phyloP scores from a whole-genome alignment of 2,329 filamentous ascomycete species.

The Trichophyton rubrum region DNA sequence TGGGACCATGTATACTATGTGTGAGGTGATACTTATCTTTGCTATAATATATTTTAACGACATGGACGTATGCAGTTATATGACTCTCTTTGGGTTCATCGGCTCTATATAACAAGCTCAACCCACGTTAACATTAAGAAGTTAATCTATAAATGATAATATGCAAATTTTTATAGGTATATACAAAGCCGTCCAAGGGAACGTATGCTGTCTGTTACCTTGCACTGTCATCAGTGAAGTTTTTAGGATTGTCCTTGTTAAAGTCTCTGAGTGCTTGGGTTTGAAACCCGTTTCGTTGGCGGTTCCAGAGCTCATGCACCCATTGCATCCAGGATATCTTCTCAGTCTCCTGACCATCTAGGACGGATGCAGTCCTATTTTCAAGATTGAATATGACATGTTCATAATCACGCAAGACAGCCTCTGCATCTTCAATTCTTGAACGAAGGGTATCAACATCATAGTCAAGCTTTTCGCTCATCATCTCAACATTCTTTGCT shows the following conservation, averaged over 20 bases:
- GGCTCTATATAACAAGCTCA: not conserved
- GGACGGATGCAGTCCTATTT: constrained; percentile 49
- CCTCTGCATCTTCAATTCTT: constrained; percentile 77
- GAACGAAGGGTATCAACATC: constrained; percentile 69
- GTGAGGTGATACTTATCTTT: not conserved
- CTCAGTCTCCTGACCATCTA: constrained; percentile 46
- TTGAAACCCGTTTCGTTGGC: not conserved
- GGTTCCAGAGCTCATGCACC: constrained; percentile 5
- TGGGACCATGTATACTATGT: constrained; percentile 2
- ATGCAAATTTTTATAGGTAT: not conserved
- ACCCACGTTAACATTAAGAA: not conserved
- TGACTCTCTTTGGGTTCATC: not conserved
- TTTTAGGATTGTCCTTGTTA: not conserved
- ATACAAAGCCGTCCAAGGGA: not conserved
- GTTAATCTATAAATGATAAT: not conserved
- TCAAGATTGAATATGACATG: constrained; percentile 62
- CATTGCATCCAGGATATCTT: constrained; percentile 50
- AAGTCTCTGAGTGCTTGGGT: not conserved
- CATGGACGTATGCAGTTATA: not conserved
- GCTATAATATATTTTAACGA: not conserved
- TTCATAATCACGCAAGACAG: constrained; percentile 67
- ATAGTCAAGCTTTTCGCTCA: constrained; percentile 80
- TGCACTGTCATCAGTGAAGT: not conserved
- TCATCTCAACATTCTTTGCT: constrained; percentile 64
- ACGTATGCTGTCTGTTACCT: not conserved